Percentiles rank a stretch among this genome's conserved stretches.
These are phyloP conservation scores for Pseudogymnoascus sp. DNA, from an alignment of 2,329 filamentous ascomycete genomes.

Conservation along the genomic window DNA sequence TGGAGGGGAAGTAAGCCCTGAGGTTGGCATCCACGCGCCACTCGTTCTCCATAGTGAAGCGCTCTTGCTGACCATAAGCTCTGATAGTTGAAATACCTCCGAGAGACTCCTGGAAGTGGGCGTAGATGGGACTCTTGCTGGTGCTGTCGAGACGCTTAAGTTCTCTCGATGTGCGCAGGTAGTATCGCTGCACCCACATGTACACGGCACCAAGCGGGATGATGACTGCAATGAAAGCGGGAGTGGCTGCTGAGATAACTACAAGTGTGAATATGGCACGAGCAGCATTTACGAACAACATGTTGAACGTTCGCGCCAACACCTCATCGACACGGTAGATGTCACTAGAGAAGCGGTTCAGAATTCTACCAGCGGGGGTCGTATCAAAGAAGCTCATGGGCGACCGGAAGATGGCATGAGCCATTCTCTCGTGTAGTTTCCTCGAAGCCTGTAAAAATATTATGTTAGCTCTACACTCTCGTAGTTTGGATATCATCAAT, in stretches of 20 bases:
- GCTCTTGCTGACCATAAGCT: conserved; percentile 79
- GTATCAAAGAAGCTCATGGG: conserved; percentile 99
- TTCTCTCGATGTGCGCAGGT: conserved; percentile 90
- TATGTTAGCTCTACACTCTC: conserved; percentile 15
- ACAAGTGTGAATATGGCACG: conserved; percentile 75
- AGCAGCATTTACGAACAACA: conserved; percentile 75
- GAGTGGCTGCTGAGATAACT: conserved; percentile 76
- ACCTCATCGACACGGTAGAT: conserved; percentile 85
- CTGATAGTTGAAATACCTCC: conserved; percentile 92
- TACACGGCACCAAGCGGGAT: conserved; percentile 76
- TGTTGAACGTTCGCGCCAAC: conserved; percentile 93
- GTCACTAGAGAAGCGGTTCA: conserved; percentile 89
- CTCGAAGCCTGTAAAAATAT: conserved; percentile 61
- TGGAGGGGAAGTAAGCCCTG: conserved; percentile 89
- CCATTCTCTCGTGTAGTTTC: conserved; percentile 96
- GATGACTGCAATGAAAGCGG: conserved; percentile 72
- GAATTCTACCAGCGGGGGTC: conserved; percentile 88
- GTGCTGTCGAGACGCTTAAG: conserved; percentile 94
- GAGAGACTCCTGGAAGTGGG: conserved; percentile 95
- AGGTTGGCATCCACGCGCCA: conserved; percentile 95
- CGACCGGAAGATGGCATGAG: conserved; percentile 90
- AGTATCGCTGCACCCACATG: conserved; percentile 92
- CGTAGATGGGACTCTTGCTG: conserved; percentile 91
- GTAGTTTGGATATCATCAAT: conserved; percentile 21
- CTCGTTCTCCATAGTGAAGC: conserved; percentile 91